phyloP scores from a whole-genome alignment of 1,139 yeast species.

The Kurtzmaniella quercitrusa region DNA sequence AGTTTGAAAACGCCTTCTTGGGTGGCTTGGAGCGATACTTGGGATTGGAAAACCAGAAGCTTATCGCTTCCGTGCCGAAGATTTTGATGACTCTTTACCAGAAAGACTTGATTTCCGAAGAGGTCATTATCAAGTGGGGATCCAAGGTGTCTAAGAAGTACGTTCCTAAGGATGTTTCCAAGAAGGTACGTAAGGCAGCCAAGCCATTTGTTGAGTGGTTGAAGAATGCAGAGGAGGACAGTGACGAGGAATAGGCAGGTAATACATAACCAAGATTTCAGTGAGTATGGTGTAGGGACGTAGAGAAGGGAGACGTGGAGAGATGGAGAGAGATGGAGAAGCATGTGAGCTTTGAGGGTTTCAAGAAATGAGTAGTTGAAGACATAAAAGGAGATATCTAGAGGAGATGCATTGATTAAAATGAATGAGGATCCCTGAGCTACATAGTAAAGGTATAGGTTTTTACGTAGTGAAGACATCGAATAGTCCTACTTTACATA shows the following conservation, averaged over 20 bases:
- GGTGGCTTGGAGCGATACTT: slow-evolving; percentile 95
- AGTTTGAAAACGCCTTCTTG: slow-evolving; percentile 79
- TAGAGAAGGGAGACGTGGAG: neutral
- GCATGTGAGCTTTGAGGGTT: no score
- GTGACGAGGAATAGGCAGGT: slow-evolving; percentile 43
- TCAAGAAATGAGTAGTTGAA: no score
- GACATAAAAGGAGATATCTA: no score
- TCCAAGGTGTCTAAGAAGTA: slow-evolving; percentile 89
- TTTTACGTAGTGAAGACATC: no score
- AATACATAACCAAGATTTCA: neutral
- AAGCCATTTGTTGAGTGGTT: slow-evolving; percentile 95
- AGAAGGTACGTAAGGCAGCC: slow-evolving; percentile 94
- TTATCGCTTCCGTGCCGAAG: slow-evolving; percentile 73
- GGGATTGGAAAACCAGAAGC: slow-evolving; percentile 77
- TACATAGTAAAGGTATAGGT: no score
- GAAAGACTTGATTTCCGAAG: slow-evolving; percentile 80
- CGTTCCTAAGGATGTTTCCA: slow-evolving; percentile 86
- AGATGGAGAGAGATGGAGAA: no score
- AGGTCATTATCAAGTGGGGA: slow-evolving; percentile 79
- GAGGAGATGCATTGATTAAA: no score
- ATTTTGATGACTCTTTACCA: slow-evolving; percentile 79
- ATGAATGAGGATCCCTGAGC: no score
- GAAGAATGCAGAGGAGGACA: slow-evolving; percentile 77
- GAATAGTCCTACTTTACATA: no score
- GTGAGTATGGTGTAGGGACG: neutral